Percentiles rank a stretch among this genome's conserved stretches.
These are phyloP conservation scores for Eucalyptus melliodora DNA, from an alignment of 345 rosid species.

Conservation along the genomic window DNA sequence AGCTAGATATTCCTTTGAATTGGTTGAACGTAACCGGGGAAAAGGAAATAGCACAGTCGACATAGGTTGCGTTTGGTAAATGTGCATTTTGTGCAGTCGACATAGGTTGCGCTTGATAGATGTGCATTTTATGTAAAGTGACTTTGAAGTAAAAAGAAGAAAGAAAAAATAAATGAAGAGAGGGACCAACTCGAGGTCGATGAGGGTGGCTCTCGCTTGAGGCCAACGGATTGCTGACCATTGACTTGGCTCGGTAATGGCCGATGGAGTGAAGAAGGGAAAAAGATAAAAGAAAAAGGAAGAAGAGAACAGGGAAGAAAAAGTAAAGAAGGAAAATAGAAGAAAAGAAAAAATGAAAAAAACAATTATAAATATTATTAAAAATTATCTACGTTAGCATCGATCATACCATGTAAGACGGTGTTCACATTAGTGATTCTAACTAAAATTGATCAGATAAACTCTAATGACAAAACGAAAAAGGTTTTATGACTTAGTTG, in stretches of 20 bases:
- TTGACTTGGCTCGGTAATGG: neutral
- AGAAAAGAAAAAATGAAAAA: neutral
- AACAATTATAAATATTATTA: neutral
- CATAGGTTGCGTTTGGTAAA: neutral
- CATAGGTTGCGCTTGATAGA: no score
- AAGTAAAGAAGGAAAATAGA: neutral
- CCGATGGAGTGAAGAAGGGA: neutral
- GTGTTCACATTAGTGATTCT: neutral
- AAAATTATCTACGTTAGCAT: accelerated
- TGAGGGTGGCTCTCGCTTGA: no score
- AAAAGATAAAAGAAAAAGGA: neutral
- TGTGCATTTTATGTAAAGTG: neutral
- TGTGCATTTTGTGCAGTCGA: neutral
- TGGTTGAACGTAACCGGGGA: neutral
- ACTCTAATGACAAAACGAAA: neutral
- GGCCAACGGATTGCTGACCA: no score
- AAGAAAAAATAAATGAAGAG: neutral
- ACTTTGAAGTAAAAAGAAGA: neutral
- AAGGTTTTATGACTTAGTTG: no score
- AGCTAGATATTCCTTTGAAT: neutral
- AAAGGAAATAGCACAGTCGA: neutral
- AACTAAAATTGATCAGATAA: no score
- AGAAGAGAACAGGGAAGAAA: neutral
- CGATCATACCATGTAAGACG: accelerated
- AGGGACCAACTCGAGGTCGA: neutral